phyloP scores from a whole-genome alignment of 495 filamentous ascomycete species.

The Xylaria castorea region DNA sequence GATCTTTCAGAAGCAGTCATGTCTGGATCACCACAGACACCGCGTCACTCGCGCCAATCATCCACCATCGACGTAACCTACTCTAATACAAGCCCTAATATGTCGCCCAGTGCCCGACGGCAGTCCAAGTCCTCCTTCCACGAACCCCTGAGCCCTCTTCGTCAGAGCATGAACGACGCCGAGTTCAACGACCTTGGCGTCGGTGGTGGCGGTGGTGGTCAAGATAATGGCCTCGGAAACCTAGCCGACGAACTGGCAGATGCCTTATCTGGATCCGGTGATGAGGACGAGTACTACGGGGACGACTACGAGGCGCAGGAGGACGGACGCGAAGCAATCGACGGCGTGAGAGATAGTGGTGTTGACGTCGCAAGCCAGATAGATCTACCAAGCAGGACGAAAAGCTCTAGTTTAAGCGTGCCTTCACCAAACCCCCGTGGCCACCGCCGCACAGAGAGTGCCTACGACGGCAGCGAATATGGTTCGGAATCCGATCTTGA shows the following conservation, averaged over 20 bases:
- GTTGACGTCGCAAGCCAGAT: conserved; percentile 54
- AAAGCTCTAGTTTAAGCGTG: conserved; percentile 43
- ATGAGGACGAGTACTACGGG: conserved; percentile 68
- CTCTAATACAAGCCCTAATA: conserved; percentile 53
- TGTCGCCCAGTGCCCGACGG: conserved; percentile 50
- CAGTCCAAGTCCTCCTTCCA: conserved; percentile 67
- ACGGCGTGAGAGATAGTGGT: conserved; percentile 49
- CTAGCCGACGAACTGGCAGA: conserved; percentile 81
- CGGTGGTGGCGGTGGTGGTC: conserved; percentile 36
- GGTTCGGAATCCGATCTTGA: conserved; percentile 77
- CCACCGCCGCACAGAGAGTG: conserved; percentile 55
- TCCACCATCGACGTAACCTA: conserved; percentile 63
- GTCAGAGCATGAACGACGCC: conserved; percentile 56
- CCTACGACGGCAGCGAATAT: conserved; percentile 68
- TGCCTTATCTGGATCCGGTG: conserved; percentile 59
- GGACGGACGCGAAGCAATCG: conserved; percentile 25
- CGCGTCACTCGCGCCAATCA: conserved; percentile 69
- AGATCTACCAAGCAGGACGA: conserved; percentile 36
- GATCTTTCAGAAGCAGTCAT: conserved; percentile 36
- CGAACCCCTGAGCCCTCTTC: conserved; percentile 65
- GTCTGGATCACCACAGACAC: conserved; percentile 69
- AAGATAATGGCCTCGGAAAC: conserved; percentile 73
- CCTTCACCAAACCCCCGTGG: conserved; percentile 50
- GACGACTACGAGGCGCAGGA: conserved; percentile 49
- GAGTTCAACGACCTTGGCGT: conserved; percentile 57